These are phyloP conservation scores for Rostrohypoxylon terebratum DNA, from an alignment of 495 filamentous ascomycete species.

Conservation along the genomic window DNA sequence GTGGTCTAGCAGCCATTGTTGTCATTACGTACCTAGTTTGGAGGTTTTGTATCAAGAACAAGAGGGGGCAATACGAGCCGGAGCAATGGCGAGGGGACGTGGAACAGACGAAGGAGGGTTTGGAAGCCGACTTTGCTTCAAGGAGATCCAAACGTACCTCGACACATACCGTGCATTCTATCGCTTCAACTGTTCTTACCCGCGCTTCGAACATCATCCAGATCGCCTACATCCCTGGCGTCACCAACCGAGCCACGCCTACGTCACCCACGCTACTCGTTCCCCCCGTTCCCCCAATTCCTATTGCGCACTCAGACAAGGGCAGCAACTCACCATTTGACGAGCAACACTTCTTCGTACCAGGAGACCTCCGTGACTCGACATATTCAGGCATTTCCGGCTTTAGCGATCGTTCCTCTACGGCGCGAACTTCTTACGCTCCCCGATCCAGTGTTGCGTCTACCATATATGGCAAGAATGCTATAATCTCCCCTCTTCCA, in stretches of 20 bases:
- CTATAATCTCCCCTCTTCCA: conserved; percentile 80
- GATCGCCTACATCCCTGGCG: conserved; percentile 98
- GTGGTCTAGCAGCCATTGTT: conserved; percentile 75
- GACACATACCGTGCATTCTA: conserved; percentile 88
- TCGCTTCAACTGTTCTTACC: conserved; percentile 94
- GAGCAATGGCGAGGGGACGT: conserved; percentile 67
- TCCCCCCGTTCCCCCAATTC: conserved; percentile 92
- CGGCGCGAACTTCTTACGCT: conserved; percentile 72
- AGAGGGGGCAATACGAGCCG: conserved; percentile 68
- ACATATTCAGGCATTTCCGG: conserved; percentile 74
- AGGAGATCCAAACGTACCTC: conserved; percentile 76
- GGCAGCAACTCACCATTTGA: conserved; percentile 68
- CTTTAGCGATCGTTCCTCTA: conserved; percentile 75
- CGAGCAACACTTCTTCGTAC: conserved; percentile 94
- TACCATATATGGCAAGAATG: conserved; percentile 89
- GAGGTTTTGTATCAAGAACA: conserved; percentile 86
- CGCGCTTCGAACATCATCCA: conserved; percentile 98
- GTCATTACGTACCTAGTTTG: conserved; percentile 82
- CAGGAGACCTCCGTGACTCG: conserved; percentile 90
- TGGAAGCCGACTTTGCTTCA: conserved; percentile 69
- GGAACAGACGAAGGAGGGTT: conserved; percentile 63
- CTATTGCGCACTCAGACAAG: conserved; percentile 70
- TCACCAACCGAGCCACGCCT: conserved; percentile 90
- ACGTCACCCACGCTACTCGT: conserved; percentile 85
- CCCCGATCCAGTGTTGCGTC: conserved; percentile 86